Evolutionary conservation across 2,329 filamentous ascomycete species (phyloP), one percentile per base, ranked within the genome.

Genomic region (Daldinia eschscholtzii): DNA sequence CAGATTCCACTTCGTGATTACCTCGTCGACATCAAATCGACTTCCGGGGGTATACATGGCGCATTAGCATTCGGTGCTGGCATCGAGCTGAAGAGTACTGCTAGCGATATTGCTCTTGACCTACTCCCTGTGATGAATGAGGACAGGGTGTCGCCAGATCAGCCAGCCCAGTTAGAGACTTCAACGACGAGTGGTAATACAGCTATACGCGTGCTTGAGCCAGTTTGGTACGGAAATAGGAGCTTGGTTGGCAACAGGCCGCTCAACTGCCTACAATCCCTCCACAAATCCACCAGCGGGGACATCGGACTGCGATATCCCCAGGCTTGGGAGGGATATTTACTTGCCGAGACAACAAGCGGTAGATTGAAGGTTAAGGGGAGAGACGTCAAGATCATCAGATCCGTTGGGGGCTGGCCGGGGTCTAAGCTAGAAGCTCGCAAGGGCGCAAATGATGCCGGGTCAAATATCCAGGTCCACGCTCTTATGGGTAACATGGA

Each of bases 1-100:
- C 53, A 69, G 12, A 73, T 87, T 6, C 85, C 85, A 1, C 75
- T 78, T 0, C 81, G 85, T 6, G 82, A 87, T 67, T 87, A 86
- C 72, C 72, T 79, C 3, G 80, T 86, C 15, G 77, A 81, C 33
- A 67, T 86, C 10, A 72, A 77, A n/a, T 83, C 83, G 2, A 79
- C 77, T 0, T 85, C 85, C 0, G 86, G 86, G 6, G 67, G 72
- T 2, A 77, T 88, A n/a, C 70, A 70, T 3, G 83, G 79, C 9
- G 72, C 78, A 1, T 67, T 84, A 6, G 82, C 83, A 3, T 81
- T 84, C 58, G 80, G 80, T 18, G 78, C 79, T 0, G 64, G 67
- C 0, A 79, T 79, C 2, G 72, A 71, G 6, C 73, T 86, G 39
- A 72, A 74, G 37, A 81, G 81, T 2, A 79, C 80, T 1, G 83